phyloP scores from a whole-genome alignment of 2,329 filamentous ascomycete genomes.

The Fusarium illudens region DNA sequence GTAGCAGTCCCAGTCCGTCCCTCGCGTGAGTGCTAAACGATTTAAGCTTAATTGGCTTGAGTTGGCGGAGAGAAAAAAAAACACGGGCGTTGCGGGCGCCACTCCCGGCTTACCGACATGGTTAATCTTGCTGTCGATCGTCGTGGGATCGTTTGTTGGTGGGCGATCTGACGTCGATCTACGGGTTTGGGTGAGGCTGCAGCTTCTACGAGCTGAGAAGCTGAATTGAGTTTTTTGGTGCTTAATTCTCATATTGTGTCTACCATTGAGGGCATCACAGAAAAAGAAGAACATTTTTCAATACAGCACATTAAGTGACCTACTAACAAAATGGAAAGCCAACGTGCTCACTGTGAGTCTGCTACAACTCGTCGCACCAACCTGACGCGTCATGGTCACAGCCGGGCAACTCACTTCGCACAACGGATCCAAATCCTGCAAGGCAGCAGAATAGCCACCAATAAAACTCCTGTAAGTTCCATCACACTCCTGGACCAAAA shows the following conservation, averaged over 20 bases:
- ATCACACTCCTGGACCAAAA: slow-evolving; percentile 18
- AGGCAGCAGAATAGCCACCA: slow-evolving; percentile 9
- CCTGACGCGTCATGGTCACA: slow-evolving; percentile 12
- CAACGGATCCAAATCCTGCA: not conserved
- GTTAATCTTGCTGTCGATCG: slow-evolving; percentile 2
- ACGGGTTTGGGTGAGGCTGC: not conserved
- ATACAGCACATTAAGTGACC: not conserved
- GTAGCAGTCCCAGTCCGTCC: not conserved
- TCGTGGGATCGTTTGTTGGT: not conserved
- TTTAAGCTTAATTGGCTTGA: slow-evolving; percentile 32
- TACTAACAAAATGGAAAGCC: no score
- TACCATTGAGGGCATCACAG: not conserved
- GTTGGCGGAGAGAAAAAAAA: not conserved
- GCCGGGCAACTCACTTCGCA: not conserved
- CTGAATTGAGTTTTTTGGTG: not conserved
- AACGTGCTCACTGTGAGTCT: not conserved
- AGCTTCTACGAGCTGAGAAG: not conserved
- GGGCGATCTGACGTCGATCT: not conserved
- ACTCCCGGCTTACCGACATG: slow-evolving; percentile 1
- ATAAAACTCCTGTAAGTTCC: not conserved
- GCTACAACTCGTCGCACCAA: not conserved
- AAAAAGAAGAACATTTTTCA: accelerated
- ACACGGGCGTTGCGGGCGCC: not conserved
- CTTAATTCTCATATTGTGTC: not conserved
- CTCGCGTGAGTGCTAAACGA: slow-evolving; percentile 17